Percentiles rank a stretch among this genome's conserved stretches.
Conservation (phyloP, 805 yeast genomes). For the Metschnikowia lochheadii region DNA sequence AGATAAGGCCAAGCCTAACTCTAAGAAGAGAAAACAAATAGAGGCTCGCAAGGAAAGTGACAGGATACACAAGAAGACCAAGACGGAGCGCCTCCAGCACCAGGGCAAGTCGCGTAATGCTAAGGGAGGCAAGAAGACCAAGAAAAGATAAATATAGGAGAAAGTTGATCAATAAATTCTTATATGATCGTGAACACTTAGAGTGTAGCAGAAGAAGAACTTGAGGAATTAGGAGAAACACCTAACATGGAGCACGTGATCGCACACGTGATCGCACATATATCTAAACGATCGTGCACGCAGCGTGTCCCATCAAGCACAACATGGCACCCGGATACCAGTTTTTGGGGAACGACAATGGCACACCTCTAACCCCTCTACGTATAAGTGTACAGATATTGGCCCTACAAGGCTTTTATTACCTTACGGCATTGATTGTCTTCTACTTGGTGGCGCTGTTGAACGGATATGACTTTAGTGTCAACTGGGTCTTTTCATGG, state of each 20-base stretch:
- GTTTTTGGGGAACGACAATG: slow-evolving; percentile 9
- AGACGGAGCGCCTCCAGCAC: slow-evolving; percentile 51
- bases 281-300: neutral
- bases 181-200: neutral
- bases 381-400: slow-evolving; percentile 56
- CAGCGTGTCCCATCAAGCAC: neutral
- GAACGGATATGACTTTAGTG: slow-evolving; percentile 63
- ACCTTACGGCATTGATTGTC: slow-evolving; percentile 62
- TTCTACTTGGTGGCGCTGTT: slow-evolving; percentile 64
- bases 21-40: slow-evolving; percentile 66
- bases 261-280: neutral
- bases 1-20: slow-evolving; percentile 53
- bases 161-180: neutral
- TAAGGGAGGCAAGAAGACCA: slow-evolving; percentile 11
- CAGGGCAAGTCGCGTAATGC: slow-evolving; percentile 18
- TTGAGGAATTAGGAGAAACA: neutral
- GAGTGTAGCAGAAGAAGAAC: neutral
- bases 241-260: neutral
- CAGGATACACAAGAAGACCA: slow-evolving; percentile 77
- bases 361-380: slow-evolving; percentile 10
- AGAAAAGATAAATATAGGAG: slow-evolving; percentile 3
- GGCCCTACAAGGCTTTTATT: slow-evolving; percentile 73
- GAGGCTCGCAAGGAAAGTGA: slow-evolving; percentile 54
- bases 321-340: slow-evolving; percentile 8
- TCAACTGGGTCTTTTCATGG: slow-evolving; percentile 81